Evolutionary conservation across 2,329 filamentous ascomycete species (phyloP), one percentile per base, ranked within the genome.

Genomic region (Scleromitrula shiraiana): DNA sequence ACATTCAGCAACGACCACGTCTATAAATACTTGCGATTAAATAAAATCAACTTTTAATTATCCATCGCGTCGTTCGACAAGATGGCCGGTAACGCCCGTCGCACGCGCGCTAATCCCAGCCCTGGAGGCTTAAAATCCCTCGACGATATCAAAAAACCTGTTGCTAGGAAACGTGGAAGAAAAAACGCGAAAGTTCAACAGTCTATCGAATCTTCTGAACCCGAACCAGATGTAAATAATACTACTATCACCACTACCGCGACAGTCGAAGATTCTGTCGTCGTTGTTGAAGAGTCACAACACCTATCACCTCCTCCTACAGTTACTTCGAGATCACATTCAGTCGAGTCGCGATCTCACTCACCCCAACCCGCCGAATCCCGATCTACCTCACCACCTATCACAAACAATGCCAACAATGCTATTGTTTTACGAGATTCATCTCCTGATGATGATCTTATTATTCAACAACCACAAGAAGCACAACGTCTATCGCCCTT

Each of bases 51-150:
- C n/a, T n/a, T n/a, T n/a, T n/a, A n/a, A n/a, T n/a, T n/a, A n/a
- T n/a, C n/a, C n/a, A n/a, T n/a, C n/a, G n/a, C n/a, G n/a, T n/a
- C n/a, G n/a, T n/a, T n/a, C n/a, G n/a, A n/a, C n/a, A n/a, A n/a
- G n/a, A n/a, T n/a, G n/a, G n/a, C n/a, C n/a, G n/a, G n/a, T n/a
- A n/a, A n/a, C n/a, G n/a, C n/a, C n/a, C n/a, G n/a, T n/a, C n/a
- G n/a, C n/a, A n/a, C n/a, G n/a, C n/a, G 26, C 7, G 26, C 12
- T 29, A 7, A 29, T 12, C 33, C 35, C 8, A 45, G 41, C 12
- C 47, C 47, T 20, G 47, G 47, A 20, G 47, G 47, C 27, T 40
- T 49, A n/a, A 45, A 49, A 24, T 33, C 33, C 26, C 41, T 49
- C 15, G 44, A 47, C 30, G 44, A 47, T 19, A 39, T 46, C 12